Conservation (phyloP, 2,329 filamentous ascomycete genomes). For the Neobulgaria alba region DNA sequence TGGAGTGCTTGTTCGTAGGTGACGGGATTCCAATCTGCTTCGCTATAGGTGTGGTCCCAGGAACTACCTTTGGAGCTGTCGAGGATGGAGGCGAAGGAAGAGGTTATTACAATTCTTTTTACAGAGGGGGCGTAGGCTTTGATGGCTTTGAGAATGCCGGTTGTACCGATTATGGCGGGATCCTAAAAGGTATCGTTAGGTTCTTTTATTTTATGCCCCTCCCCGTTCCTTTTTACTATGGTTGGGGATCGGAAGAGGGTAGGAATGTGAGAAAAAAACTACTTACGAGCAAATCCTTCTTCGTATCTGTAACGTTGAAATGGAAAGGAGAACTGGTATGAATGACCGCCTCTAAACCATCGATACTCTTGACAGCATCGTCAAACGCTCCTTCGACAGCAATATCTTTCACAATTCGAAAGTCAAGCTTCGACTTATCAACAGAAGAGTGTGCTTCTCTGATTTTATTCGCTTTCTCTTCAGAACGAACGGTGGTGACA, state of each 20-base stretch:
- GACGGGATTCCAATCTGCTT: slow-evolving; percentile 45
- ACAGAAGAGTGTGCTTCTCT: slow-evolving; percentile 28
- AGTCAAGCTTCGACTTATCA: slow-evolving; percentile 25
- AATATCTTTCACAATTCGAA: slow-evolving; percentile 60
- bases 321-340: slow-evolving; percentile 51
- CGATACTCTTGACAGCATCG: slow-evolving; percentile 34
- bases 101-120: slow-evolving; percentile 41
- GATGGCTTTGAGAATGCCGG: slow-evolving; percentile 38
- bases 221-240: too few species aligned
- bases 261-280: not conserved
- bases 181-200: too few species aligned
- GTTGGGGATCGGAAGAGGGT: too few species aligned
- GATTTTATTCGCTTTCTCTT: slow-evolving; percentile 36
- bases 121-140: slow-evolving; percentile 31
- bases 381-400: slow-evolving; percentile 60
- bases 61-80: slow-evolving; percentile 29
- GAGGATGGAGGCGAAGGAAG: slow-evolving; percentile 53
- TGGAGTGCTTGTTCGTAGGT: slow-evolving; percentile 34
- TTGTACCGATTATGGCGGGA: slow-evolving; percentile 44
- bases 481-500: slow-evolving; percentile 36
- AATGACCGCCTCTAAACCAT: slow-evolving; percentile 58
- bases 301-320: slow-evolving; percentile 19
- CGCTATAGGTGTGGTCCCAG: slow-evolving; percentile 24
- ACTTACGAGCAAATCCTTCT: slow-evolving; percentile 31
- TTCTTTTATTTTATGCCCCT: too few species aligned